Percentiles rank a stretch among this genome's conserved stretches.
Evolutionary conservation across 805 yeast species (phyloP).

Genomic region (Candida rishiriensis): DNA sequence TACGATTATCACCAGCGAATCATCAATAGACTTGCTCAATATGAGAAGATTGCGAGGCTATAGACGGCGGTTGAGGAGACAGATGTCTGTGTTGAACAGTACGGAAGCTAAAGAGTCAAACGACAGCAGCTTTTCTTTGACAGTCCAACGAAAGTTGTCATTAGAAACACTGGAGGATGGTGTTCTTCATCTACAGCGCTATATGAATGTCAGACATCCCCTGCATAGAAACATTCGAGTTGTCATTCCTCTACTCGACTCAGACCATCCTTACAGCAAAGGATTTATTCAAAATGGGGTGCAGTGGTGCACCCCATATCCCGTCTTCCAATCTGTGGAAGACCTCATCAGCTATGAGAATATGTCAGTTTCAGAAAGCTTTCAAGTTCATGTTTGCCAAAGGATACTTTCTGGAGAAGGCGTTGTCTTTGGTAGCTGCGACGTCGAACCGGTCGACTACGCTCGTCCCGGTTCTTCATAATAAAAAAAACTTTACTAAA

Average conservation of each 20-base stretch:
- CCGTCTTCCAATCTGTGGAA: constrained; percentile 9
- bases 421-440: constrained; percentile 19
- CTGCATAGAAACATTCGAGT: constrained; percentile 28
- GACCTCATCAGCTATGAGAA: constrained; percentile 25
- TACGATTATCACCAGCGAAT: constrained; percentile 39
- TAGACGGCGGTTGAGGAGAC: constrained; percentile 18
- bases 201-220: constrained; percentile 39
- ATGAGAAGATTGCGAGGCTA: constrained; percentile 7
- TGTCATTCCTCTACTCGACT: constrained; percentile 32
- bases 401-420: constrained; percentile 27
- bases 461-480: background rate
- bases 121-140: constrained; percentile 1
- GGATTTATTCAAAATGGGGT: constrained; percentile 36
- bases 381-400: constrained; percentile 16
- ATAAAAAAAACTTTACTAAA: background rate
- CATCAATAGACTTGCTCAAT: constrained; percentile 47
- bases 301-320: constrained; percentile 20
- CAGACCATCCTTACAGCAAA: constrained; percentile 33
- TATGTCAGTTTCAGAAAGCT: constrained; percentile 20
- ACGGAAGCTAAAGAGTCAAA: background rate
- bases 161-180: no score
- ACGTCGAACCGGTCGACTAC: constrained; percentile 3
- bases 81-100: no score
- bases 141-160: constrained; percentile 24
- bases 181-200: constrained; percentile 11